These are phyloP conservation scores for Atkinsonella hypoxylon DNA, from an alignment of 2,329 filamentous ascomycete species.

Conservation along the genomic window DNA sequence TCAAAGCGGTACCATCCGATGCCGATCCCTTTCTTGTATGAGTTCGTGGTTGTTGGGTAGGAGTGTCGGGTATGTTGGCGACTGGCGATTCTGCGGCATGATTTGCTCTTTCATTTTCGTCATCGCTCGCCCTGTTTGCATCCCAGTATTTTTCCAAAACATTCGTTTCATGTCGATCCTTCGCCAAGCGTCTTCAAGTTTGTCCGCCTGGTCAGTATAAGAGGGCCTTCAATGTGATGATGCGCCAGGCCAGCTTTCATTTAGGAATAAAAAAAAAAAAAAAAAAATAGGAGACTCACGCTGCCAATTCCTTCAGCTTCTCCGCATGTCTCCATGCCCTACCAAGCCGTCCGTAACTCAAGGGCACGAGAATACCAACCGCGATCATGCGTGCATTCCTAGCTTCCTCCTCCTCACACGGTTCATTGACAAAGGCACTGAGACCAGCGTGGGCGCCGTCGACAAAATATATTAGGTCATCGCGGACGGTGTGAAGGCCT, in stretches of 20 bases:
- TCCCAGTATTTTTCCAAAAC: constrained; percentile 75
- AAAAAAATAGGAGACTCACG: constrained; percentile 31
- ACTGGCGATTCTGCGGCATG: constrained; percentile 15
- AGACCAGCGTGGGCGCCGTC: constrained; percentile 68
- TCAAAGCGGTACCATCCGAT: constrained; percentile 48
- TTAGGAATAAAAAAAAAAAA: no score
- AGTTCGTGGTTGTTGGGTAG: constrained; percentile 23
- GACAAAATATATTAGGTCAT: constrained; percentile 90
- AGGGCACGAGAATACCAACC: constrained; percentile 75
- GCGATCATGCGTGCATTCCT: constrained; percentile 89
- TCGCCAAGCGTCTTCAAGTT: constrained; percentile 40
- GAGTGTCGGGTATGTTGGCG: constrained; percentile 23
- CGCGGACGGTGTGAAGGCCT: constrained; percentile 74
- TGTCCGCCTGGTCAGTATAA: not conserved
- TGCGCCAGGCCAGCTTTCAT: no score
- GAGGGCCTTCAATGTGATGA: not conserved
- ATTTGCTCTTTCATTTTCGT: constrained; percentile 4
- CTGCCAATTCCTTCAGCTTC: constrained; percentile 60
- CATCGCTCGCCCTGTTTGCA: constrained; percentile 27
- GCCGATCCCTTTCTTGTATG: constrained; percentile 46
- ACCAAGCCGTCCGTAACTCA: constrained; percentile 76
- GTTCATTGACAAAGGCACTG: constrained; percentile 80
- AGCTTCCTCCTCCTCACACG: constrained; percentile 61
- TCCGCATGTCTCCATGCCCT: constrained; percentile 82
- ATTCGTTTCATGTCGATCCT: constrained; percentile 49